Evolutionary conservation across 352 stramenopile species (phyloP).

Genomic region (Phytophthora pistaciae): DNA sequence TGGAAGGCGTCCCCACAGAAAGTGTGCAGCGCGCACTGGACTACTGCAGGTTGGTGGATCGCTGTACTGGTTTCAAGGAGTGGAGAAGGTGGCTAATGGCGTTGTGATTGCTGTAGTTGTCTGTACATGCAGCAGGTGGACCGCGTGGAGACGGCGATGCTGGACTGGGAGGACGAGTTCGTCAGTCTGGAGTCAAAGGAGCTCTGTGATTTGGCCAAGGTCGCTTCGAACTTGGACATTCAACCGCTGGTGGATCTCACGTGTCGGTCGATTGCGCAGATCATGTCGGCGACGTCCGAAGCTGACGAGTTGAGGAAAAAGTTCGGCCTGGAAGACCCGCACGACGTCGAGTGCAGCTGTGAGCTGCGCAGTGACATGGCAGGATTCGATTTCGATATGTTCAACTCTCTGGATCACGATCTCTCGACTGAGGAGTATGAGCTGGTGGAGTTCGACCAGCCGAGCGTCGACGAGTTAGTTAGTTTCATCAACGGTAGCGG

Average conservation of each 20-base stretch:
- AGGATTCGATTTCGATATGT: slow-evolving; percentile 84
- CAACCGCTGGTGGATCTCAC: slow-evolving; percentile 84
- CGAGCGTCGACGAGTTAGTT: slow-evolving; percentile 83
- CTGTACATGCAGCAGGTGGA: slow-evolving; percentile 86
- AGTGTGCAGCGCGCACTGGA: slow-evolving; percentile 77
- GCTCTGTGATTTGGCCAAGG: slow-evolving; percentile 81
- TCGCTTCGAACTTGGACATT: slow-evolving; percentile 85
- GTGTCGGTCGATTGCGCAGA: slow-evolving; percentile 83
- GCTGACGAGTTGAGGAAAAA: slow-evolving; percentile 82
- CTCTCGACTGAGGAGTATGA: slow-evolving; percentile 83
- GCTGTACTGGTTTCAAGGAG: not conserved
- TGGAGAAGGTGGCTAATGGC: not conserved
- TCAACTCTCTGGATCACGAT: slow-evolving; percentile 81
- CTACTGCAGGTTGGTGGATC: slow-evolving; percentile 66
- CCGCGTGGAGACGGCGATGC: slow-evolving; percentile 57
- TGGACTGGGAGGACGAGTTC: slow-evolving; percentile 76
- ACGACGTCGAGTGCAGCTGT: slow-evolving; percentile 57
- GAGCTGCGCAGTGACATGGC: slow-evolving; percentile 64
- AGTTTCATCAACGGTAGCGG: slow-evolving; percentile 81
- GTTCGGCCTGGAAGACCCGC: slow-evolving; percentile 73
- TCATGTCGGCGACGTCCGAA: slow-evolving; percentile 85
- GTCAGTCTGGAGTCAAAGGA: slow-evolving; percentile 81
- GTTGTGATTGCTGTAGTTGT: slow-evolving; percentile 46
- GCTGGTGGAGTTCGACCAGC: slow-evolving; percentile 84
- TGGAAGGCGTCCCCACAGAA: slow-evolving; percentile 77